These are phyloP conservation scores for Ajuga reptans DNA, from an alignment of 305 asterid species.

Conservation along the genomic window DNA sequence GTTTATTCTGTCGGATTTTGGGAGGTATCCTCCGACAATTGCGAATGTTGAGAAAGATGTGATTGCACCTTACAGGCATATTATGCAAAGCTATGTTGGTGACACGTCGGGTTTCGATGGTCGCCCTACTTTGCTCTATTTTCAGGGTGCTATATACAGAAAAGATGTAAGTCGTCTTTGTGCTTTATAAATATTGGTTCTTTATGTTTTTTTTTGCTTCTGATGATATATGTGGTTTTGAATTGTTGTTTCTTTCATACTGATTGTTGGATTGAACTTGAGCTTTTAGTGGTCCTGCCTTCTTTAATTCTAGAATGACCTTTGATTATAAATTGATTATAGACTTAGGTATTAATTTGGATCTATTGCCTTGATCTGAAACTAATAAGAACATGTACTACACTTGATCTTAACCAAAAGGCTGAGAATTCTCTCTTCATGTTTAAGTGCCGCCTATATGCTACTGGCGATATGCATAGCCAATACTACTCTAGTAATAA, in stretches of 20 bases:
- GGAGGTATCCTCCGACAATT: slow-evolving; percentile 74
- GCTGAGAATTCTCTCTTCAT: neutral
- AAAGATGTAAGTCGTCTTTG: slow-evolving; percentile 60
- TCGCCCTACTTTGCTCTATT: slow-evolving; percentile 70
- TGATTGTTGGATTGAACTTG: neutral
- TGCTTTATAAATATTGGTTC: neutral
- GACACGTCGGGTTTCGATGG: slow-evolving; percentile 57
- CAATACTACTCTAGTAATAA: neutral
- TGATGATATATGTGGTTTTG: neutral
- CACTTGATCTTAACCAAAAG: no score
- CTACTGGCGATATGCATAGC: neutral
- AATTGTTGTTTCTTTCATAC: neutral
- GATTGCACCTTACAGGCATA: slow-evolving; percentile 83
- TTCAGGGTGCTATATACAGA: slow-evolving; percentile 87
- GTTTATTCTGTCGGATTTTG: slow-evolving; percentile 70
- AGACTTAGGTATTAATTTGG: neutral
- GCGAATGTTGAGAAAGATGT: slow-evolving; percentile 83
- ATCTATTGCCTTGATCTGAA: neutral
- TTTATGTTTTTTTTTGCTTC: neutral
- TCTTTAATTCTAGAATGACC: neutral
- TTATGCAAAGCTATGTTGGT: slow-evolving; percentile 39
- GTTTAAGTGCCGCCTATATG: neutral
- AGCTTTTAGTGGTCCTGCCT: neutral
- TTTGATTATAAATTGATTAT: neutral
- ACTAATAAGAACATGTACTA: no score